phyloP scores from a whole-genome alignment of 768 basidiomycete genomes.

The Naganishia vaughanmartiniae region DNA sequence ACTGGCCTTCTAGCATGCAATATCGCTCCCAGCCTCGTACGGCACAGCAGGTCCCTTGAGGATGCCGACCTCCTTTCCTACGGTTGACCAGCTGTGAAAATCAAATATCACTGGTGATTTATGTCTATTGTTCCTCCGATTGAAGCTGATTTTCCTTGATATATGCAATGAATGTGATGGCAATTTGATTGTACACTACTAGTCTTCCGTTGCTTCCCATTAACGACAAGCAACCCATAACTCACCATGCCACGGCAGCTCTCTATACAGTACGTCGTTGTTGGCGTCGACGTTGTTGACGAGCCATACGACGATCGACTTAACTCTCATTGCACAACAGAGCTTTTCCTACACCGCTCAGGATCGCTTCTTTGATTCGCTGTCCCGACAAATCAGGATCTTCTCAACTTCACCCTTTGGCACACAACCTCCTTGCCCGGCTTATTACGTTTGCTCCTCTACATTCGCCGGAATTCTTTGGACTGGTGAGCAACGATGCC shows the following conservation, averaged over 20 bases:
- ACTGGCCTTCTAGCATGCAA: no score
- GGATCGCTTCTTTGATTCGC: conserved; percentile 5
- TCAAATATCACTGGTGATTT: no score
- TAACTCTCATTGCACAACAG: background rate
- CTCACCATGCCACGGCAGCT: conserved; percentile 1
- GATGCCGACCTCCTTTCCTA: no score
- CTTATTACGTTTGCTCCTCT: conserved; percentile 7
- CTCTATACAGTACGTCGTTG: background rate
- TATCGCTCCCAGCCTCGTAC: no score
- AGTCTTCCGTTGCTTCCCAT: background rate
- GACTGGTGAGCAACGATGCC: conserved; percentile 11
- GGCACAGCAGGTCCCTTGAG: no score
- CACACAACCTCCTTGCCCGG: conserved; percentile 10
- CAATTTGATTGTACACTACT: background rate
- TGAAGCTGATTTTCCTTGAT: no score
- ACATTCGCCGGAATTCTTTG: conserved; percentile 16
- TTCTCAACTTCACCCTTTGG: conserved; percentile 11
- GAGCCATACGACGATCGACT: background rate
- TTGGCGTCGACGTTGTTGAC: background rate
- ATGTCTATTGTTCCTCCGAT: no score
- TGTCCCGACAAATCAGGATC: background rate
- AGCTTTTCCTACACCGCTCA: conserved; percentile 10
- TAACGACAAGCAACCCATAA: background rate
- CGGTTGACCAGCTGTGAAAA: no score
- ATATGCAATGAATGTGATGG: no score